Percentiles rank a stretch among this genome's conserved stretches.
Evolutionary conservation across 2,329 filamentous ascomycete species (phyloP).

Genomic region (Xylariomycetidae sp.): DNA sequence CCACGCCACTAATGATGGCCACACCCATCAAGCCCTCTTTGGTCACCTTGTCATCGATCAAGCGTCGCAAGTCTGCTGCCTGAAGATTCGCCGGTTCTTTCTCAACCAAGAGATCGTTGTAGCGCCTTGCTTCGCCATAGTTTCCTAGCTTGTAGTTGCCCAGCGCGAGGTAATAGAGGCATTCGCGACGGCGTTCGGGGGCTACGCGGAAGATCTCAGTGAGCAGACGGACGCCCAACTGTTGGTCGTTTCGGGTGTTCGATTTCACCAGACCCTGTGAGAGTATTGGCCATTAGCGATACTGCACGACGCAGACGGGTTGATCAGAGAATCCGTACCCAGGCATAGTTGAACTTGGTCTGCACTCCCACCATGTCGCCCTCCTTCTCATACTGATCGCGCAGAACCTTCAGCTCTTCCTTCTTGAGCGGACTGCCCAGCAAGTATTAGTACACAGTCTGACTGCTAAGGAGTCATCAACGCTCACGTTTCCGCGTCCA

Average conservation of each 20-base stretch:
- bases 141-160: slow-evolving; percentile 98
- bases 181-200: slow-evolving; percentile 90
- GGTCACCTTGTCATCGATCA: slow-evolving; percentile 95
- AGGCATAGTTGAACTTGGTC: slow-evolving; percentile 99
- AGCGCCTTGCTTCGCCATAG: slow-evolving; percentile 88
- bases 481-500: slow-evolving; percentile 90
- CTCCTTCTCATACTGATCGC: slow-evolving; percentile 94
- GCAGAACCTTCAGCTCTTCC: slow-evolving; percentile 86
- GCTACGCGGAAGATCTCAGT: slow-evolving; percentile 94
- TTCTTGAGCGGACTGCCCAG: slow-evolving; percentile 73
- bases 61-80: slow-evolving; percentile 72
- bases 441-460: no score
- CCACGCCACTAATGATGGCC: slow-evolving; percentile 88
- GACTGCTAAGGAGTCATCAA: no score
- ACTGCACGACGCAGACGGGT: no score
- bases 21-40: slow-evolving; percentile 92
- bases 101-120: slow-evolving; percentile 88
- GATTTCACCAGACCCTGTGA: slow-evolving; percentile 90
- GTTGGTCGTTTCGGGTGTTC: slow-evolving; percentile 74
- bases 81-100: slow-evolving; percentile 90
- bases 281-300: no score
- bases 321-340: no score
- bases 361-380: slow-evolving; percentile 94
- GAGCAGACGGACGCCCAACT: slow-evolving; percentile 87
- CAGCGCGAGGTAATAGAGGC: slow-evolving; percentile 93